Evolutionary conservation across 73 alveolate species (phyloP).

Genomic region (Uronychia setigera): DNA sequence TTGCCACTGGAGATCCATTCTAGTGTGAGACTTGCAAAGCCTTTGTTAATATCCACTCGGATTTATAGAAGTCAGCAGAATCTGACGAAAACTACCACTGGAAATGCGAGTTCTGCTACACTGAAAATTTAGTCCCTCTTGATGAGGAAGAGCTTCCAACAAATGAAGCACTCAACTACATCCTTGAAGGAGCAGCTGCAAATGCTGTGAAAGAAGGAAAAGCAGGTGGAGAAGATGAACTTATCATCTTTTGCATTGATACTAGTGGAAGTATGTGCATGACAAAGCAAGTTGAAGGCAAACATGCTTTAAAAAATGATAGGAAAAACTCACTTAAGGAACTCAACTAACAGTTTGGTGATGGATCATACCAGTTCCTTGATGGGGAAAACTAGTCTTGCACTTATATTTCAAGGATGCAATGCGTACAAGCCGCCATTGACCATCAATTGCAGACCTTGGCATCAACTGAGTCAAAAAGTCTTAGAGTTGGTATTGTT

Average conservation of each 20-base stretch:
- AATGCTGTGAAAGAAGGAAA: slow-evolving; percentile 36
- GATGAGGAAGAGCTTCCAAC: slow-evolving; percentile 56
- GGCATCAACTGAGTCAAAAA: slow-evolving; percentile 45
- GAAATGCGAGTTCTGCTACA: slow-evolving; percentile 68
- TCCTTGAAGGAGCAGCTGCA: slow-evolving; percentile 30
- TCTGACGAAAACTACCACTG: slow-evolving; percentile 20
- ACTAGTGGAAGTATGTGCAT: slow-evolving; percentile 95
- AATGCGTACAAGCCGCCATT: slow-evolving; percentile 93
- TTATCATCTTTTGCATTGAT: slow-evolving; percentile 91
- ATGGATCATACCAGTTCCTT: slow-evolving; percentile 66
- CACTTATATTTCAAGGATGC: slow-evolving; percentile 85
- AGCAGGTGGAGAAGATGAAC: slow-evolving; percentile 9
- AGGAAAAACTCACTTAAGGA: slow-evolving; percentile 16
- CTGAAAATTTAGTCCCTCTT: slow-evolving; percentile 27
- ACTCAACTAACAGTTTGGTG: slow-evolving; percentile 62
- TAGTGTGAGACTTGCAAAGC: slow-evolving; percentile 80
- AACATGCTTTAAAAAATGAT: slow-evolving; percentile 67
- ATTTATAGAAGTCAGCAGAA: slow-evolving; percentile 16
- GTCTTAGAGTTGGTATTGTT: slow-evolving; percentile 93
- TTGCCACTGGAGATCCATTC: slow-evolving; percentile 81
- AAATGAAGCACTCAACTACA: slow-evolving; percentile 19
- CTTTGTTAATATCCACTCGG: slow-evolving; percentile 73
- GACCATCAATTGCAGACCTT: slow-evolving; percentile 73
- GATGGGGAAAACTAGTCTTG: slow-evolving; percentile 51
- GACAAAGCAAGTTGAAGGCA: slow-evolving; percentile 75